Evolutionary conservation across 805 yeast species (phyloP).

Genomic region (Candida dajiaensis): DNA sequence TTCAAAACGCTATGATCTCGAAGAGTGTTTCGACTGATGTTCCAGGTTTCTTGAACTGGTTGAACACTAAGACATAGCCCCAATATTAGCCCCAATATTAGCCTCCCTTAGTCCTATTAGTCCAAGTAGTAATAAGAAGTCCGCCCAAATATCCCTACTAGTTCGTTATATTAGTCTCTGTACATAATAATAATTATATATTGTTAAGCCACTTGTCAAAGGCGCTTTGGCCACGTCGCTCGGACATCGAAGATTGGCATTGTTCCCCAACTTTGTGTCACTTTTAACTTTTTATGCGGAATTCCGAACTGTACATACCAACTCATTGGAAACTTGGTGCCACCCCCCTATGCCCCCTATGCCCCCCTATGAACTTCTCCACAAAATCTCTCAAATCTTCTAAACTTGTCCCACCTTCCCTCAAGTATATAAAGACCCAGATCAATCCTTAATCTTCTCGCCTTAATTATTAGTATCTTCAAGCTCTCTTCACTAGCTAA

Average conservation of each 20-base stretch:
- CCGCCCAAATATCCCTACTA: too few species aligned
- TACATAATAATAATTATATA: too few species aligned
- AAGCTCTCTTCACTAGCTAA: neutral
- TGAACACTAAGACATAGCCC: too few species aligned
- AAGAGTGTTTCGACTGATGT: constrained; percentile 35
- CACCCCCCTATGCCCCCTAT: too few species aligned
- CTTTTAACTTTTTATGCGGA: neutral
- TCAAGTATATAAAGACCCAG: neutral
- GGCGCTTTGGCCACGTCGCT: neutral
- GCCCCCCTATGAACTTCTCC: too few species aligned
- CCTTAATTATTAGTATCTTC: neutral
- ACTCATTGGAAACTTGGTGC: too few species aligned
- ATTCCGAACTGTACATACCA: neutral
- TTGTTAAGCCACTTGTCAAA: too few species aligned
- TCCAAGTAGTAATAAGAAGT: too few species aligned
- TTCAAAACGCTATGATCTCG: constrained; percentile 34
- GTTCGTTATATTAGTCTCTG: too few species aligned
- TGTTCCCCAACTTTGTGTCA: neutral
- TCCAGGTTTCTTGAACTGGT: constrained; percentile 29
- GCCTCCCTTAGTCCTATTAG: neutral
- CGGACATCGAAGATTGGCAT: neutral
- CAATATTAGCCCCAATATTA: too few species aligned
- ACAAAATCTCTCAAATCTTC: neutral
- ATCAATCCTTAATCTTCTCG: neutral
- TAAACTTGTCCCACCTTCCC: neutral